phyloP scores from a whole-genome alignment of 164 flowering plant genomes.

The Tetracentron sinense region DNA sequence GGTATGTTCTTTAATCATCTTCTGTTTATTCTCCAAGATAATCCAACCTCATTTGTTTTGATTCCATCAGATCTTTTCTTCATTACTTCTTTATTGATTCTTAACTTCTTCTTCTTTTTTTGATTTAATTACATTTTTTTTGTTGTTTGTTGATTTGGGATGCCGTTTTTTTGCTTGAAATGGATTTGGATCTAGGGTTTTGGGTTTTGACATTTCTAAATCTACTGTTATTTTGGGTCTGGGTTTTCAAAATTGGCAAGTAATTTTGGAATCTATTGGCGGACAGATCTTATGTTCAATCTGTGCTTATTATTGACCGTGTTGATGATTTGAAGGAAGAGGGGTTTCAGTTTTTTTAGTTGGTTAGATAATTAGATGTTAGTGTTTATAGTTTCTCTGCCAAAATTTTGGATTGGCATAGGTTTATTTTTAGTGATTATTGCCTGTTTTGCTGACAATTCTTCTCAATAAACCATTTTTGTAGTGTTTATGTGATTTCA shows the following conservation, averaged over 20 bases:
- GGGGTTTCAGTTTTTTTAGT: background rate
- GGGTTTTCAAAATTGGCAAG: background rate
- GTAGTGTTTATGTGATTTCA: too few relatives aligned
- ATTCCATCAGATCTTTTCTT: background rate
- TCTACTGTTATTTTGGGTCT: conserved; percentile 2
- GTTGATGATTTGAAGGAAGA: background rate
- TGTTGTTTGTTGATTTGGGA: background rate
- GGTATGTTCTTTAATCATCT: too few relatives aligned
- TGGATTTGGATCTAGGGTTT: conserved; percentile 9
- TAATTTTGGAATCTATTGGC: background rate
- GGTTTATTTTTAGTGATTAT: background rate
- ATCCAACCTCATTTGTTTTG: background rate
- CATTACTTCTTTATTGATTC: background rate
- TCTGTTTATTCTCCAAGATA: background rate
- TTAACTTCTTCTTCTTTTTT: background rate
- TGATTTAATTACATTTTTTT: background rate
- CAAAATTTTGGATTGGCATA: background rate
- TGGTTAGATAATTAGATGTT: background rate
- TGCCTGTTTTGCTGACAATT: too few relatives aligned
- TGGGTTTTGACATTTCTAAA: conserved; percentile 1
- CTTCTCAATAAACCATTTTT: too few relatives aligned
- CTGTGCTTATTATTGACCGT: background rate
- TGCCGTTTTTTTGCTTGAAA: background rate
- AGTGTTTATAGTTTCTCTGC: background rate
- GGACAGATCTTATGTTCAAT: background rate